Base-by-base conservation (phyloP, 192 early-diverging fungal species). In the Entomortierella lignicola region DNA sequence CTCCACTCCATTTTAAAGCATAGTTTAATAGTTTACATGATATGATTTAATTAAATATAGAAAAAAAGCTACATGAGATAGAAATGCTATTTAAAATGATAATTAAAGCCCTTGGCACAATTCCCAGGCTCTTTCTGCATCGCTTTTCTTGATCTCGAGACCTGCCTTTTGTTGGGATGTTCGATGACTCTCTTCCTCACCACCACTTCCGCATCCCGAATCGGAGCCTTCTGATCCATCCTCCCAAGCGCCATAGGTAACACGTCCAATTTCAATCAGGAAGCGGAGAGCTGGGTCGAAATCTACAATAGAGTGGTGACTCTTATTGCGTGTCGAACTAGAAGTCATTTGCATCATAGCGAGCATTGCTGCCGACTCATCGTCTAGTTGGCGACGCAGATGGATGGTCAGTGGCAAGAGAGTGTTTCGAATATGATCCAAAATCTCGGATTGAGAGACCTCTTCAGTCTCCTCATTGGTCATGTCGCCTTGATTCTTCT, bases 91-190 rank as follows among this genome's bases (percentile, higher is more conserved):
- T n/a, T n/a, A 25, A 55, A 25, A 29, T 12, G 25, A 29, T 55
- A 7, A 55, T 11, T 58, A 58, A 31, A 79, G 52, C 18, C 54
- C 62, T 21, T 70, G 68, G 30, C 75, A 79, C 20, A 79, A 26
- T 48, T 70, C 75, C 75, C 75, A 79, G 15, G 67, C 75, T 52
- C 55, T 79, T 39, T 79, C 75, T 12, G 75, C 75, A 61, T 79
- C 75, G 18, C 62, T 79, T 67, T 79, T 79, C 62, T 70, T 69
- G 37, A 27, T 66, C 0, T 23, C 39, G 29, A 66, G 50, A 20
- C 20, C 30, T 0, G 51, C 30, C 29, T 56, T 66, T 20, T 25
- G 23, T n/a, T 21, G 37, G 27, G 18, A 32, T 27, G 48, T 52
- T 1, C 12, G n/a, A 0, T 23, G 12, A 25, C 31, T 60, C 5